Base-by-base conservation (phyloP, 2,329 filamentous ascomycete genomes). In the Myotisia sp. region DNA sequence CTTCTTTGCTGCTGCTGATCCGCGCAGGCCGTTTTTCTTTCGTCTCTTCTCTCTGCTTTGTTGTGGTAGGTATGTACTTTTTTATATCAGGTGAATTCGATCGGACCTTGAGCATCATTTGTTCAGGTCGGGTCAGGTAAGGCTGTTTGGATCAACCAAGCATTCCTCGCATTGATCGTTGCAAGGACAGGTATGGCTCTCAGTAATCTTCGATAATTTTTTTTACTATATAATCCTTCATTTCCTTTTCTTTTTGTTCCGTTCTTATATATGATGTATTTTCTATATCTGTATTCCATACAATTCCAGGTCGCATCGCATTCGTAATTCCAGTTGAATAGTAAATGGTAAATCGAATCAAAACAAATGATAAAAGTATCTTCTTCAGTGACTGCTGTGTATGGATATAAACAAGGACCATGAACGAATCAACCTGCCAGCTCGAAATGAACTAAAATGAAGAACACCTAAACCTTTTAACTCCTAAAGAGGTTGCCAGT, bases 121-220 rank as follows among this genome's bases (percentile, higher is more conserved):
- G 6, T 34, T 47, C 44, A 59, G 58, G 55, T 59, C 58, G 59
- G 56, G 55, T 53, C 54, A 56, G 58, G 56, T 60, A 60, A 59
- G 56, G 52, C 45, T 46, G 49, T 49, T 43, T 45, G 42, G 42
- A 27, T 26, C 28, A 22, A 29, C 41, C 30, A 37, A 37, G 38
- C 38, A 38, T 38, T 38, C 37, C 37, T 40, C 33, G 34, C 36
- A 39, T 42, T 40, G 39, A 43, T 43, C 41, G 29, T 37, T 33
- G 30, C 20, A 29, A 32, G 24, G 19, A 23, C 19, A 23, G 29
- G 29, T 32, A 30, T 30, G 29, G 29, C 18, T 16, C 29, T 13
- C n/a, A n/a, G n/a, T n/a, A n/a, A n/a, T n/a, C n/a, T n/a, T n/a
- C n/a, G n/a, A n/a, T n/a, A n/a, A n/a, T n/a, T n/a, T n/a, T n/a